Evolutionary conservation across 257 asterid species (phyloP).

Genomic region (Linaria vulgaris): DNA sequence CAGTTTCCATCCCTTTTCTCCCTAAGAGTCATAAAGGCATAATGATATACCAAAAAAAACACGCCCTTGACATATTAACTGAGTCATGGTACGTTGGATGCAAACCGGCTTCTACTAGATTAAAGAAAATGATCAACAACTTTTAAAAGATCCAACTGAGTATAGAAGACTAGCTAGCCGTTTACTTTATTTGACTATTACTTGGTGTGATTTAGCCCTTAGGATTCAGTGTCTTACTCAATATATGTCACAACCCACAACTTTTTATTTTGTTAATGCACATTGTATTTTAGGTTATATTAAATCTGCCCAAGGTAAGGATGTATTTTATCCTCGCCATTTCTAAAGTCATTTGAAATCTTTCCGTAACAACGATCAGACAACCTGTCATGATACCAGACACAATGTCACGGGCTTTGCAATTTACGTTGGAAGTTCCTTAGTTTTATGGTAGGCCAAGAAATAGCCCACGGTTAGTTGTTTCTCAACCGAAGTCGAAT

Average conservation of each 20-base stretch:
- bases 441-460: not conserved
- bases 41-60: too few species aligned
- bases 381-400: not conserved
- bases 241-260: not conserved
- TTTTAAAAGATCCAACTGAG: not conserved
- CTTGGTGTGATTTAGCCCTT: not conserved
- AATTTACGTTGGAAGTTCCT: not conserved
- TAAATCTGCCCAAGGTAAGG: not conserved
- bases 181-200: not conserved
- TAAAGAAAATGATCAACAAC: too few species aligned
- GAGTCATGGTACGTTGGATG: too few species aligned
- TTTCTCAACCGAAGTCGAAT: not conserved
- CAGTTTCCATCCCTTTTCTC: too few species aligned
- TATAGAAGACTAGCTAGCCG: not conserved
- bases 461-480: not conserved
- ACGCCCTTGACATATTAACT: too few species aligned
- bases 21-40: not conserved
- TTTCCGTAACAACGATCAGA: not conserved
- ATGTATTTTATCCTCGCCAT: not conserved
- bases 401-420: not conserved
- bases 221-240: not conserved
- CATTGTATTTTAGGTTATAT: not conserved
- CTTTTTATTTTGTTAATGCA: not conserved
- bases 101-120: too few species aligned
- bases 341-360: not conserved